Conservation (phyloP, 305 asterid genomes). For the Solanum hybrid region DNA sequence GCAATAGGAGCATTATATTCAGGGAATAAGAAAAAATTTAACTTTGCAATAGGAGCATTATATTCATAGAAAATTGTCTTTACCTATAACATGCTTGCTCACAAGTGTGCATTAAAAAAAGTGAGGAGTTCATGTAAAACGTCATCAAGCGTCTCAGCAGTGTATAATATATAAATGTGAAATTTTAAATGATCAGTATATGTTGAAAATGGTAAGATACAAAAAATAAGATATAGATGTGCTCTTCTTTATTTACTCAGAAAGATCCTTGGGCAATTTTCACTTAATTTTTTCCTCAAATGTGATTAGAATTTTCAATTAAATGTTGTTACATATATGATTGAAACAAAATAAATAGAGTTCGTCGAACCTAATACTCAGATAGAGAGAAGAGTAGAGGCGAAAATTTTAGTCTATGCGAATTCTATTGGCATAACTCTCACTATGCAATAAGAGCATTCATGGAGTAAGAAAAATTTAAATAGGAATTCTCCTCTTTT, state of each 20-base stretch:
- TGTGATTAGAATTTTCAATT: not conserved
- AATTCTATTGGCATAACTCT: not conserved
- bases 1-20: not conserved
- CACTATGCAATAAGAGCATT: not conserved
- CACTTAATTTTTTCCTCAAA: not conserved
- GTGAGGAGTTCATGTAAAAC: not conserved
- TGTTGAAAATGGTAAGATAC: not conserved
- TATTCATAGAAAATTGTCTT: not conserved
- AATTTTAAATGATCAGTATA: too few species aligned
- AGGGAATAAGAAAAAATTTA: not conserved
- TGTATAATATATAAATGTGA: not conserved
- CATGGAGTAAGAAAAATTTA: not conserved
- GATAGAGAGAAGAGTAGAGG: not conserved
- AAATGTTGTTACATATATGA: not conserved
- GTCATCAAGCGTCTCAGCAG: not conserved
- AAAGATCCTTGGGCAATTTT: not conserved
- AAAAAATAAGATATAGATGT: not conserved
- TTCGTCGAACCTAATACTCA: not conserved
- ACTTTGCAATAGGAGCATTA: not conserved
- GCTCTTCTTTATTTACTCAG: not conserved
- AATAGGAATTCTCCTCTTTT: not conserved
- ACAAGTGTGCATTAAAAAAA: not conserved
- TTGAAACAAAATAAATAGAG: not conserved
- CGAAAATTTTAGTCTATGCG: not conserved
- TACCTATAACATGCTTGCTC: not conserved